Percentiles rank a stretch among this genome's conserved stretches.
phyloP scores from a whole-genome alignment of 2,329 filamentous ascomycete genomes.

The Talaromyces sp. region DNA sequence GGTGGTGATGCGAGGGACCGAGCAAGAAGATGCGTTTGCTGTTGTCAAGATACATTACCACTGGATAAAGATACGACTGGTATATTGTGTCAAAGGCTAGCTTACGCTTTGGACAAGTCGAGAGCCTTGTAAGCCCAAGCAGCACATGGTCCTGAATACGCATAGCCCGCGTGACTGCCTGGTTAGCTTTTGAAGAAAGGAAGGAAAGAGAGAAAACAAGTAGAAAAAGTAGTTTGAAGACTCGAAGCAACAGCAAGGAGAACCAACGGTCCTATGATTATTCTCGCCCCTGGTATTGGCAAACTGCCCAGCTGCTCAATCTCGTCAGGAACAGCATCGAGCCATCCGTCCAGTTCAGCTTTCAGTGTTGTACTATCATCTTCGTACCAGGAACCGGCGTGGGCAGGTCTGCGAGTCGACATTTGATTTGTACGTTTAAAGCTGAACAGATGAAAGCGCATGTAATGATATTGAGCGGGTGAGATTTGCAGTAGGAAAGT shows the following conservation, averaged over 20 bases:
- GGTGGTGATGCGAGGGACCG: slow-evolving; percentile 86
- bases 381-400: slow-evolving; percentile 88
- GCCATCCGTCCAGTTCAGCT: slow-evolving; percentile 68
- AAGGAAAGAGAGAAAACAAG: not conserved
- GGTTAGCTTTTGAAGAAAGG: not conserved
- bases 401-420: slow-evolving; percentile 57
- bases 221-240: not conserved
- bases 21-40: slow-evolving; percentile 87
- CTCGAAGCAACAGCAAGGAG: too few relatives aligned
- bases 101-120: slow-evolving; percentile 71
- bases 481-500: not conserved
- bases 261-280: slow-evolving; percentile 87
- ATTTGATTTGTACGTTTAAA: not conserved
- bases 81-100: slow-evolving; percentile 15
- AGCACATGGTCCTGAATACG: slow-evolving; percentile 85
- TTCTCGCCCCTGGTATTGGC: slow-evolving; percentile 70
- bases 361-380: slow-evolving; percentile 59
- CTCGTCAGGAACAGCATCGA: slow-evolving; percentile 65
- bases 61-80: not conserved
- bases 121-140: slow-evolving; percentile 92
- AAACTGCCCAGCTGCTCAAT: slow-evolving; percentile 62
- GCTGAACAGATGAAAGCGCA: not conserved
- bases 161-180: slow-evolving; percentile 74
- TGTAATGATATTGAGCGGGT: not conserved
- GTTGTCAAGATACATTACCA: slow-evolving; percentile 10